Conservation (phyloP, 495 filamentous ascomycete species). For the Gamarada debralockiae region DNA sequence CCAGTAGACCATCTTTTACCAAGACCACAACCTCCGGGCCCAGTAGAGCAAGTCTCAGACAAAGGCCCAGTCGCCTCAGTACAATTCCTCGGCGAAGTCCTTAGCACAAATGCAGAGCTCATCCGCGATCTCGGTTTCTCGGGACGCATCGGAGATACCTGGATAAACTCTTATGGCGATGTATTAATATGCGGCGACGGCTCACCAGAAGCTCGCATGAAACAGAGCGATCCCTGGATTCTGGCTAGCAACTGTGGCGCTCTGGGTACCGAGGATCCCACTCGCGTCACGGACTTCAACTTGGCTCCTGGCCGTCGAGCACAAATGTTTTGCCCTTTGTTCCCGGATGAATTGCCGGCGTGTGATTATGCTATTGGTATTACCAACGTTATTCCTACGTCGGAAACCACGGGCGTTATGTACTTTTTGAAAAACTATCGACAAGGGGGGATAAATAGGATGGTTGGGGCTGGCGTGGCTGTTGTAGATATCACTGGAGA, state of each 20-base stretch:
- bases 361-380: no score
- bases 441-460: no score
- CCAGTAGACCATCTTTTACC: no score
- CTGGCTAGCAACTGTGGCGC: not conserved
- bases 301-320: not conserved
- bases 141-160: not conserved
- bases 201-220: not conserved
- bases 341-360: no score
- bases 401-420: no score
- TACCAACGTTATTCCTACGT: no score
- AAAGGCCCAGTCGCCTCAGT: no score
- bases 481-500: not conserved
- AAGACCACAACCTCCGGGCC: no score
- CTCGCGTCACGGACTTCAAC: not conserved
- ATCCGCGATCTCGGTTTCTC: slow-evolving; percentile 1
- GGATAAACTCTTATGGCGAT: not conserved
- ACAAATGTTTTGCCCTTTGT: not conserved
- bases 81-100: no score
- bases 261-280: not conserved
- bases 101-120: not conserved
- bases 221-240: not conserved
- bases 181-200: not conserved
- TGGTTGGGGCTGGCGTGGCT: no score
- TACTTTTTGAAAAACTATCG: no score
- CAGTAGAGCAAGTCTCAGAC: no score